Percentiles rank a stretch among this genome's conserved stretches.
These are phyloP conservation scores for Wallemia mellicola DNA, from an alignment of 1,284 basidiomycete genomes.

Conservation along the genomic window DNA sequence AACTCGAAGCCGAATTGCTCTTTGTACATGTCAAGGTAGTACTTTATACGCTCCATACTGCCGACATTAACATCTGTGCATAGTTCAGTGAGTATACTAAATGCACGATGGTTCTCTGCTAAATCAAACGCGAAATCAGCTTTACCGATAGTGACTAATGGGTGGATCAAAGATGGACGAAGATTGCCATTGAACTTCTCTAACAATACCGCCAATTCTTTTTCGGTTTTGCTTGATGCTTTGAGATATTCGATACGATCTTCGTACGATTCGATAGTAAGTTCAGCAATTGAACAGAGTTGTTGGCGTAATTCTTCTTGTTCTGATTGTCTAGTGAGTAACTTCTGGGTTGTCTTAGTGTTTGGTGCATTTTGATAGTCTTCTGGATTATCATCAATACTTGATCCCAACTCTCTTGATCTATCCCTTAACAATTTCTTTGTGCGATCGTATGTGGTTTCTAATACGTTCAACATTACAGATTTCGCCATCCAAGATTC, in stretches of 20 bases:
- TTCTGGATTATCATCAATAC: conserved; percentile 14
- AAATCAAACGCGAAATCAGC: conserved; percentile 14
- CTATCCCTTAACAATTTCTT: conserved; percentile 21
- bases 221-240: conserved; percentile 4
- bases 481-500: conserved; percentile 59
- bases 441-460: conserved; percentile 41
- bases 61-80: conserved; percentile 9
- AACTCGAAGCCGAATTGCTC: conserved; percentile 62
- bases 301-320: neutral
- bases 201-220: neutral
- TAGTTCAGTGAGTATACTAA: conserved; percentile 15
- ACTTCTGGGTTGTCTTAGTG: neutral
- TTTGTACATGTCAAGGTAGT: conserved; percentile 50
- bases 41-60: conserved; percentile 17
- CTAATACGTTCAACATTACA: conserved; percentile 33
- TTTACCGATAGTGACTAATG: conserved; percentile 11
- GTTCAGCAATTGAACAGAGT: conserved; percentile 6
- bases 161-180: neutral
- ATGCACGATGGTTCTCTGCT: conserved; percentile 18
- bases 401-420: conserved; percentile 19
- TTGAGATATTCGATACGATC: conserved; percentile 10
- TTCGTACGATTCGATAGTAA: conserved; percentile 8
- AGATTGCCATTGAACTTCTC: neutral
- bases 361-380: neutral
- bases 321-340: neutral